These are phyloP conservation scores for Phtheirospermum japonicum DNA, from an alignment of 257 asterid species.

Conservation along the genomic window DNA sequence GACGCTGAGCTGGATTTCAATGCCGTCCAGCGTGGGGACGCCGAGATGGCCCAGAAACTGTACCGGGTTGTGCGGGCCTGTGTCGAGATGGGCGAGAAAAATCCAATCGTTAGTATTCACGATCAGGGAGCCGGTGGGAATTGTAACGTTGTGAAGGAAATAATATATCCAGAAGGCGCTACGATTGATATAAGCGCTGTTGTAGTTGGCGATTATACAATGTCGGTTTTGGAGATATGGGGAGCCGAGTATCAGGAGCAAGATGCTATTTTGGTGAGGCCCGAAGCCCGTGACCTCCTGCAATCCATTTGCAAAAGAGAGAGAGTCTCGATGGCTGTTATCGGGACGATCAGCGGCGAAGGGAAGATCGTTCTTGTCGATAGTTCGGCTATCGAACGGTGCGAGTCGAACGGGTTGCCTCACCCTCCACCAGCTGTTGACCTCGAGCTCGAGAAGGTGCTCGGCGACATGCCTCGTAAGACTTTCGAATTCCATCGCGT, in stretches of 20 bases:
- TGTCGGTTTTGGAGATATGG: slow-evolving; percentile 96
- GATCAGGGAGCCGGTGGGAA: slow-evolving; percentile 95
- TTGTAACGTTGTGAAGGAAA: slow-evolving; percentile 72
- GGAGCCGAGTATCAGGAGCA: slow-evolving; percentile 99
- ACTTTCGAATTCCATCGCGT: slow-evolving; percentile 70
- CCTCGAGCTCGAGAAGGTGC: slow-evolving; percentile 95
- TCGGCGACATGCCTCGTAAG: slow-evolving; percentile 96
- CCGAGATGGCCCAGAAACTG: slow-evolving; percentile 95
- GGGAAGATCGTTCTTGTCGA: slow-evolving; percentile 72
- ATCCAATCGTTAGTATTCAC: slow-evolving; percentile 86
- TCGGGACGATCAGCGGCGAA: slow-evolving; percentile 81
- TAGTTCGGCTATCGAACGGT: slow-evolving; percentile 49
- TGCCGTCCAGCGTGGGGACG: slow-evolving; percentile 86
- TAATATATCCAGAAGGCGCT: slow-evolving; percentile 77
- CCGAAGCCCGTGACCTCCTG: slow-evolving; percentile 64
- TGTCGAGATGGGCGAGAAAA: slow-evolving; percentile 80
- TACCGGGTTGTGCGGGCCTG: slow-evolving; percentile 92
- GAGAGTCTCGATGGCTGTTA: slow-evolving; percentile 88
- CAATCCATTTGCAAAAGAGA: slow-evolving; percentile 79
- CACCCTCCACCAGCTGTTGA: slow-evolving; percentile 86
- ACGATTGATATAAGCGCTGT: slow-evolving; percentile 81
- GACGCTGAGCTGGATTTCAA: slow-evolving; percentile 90
- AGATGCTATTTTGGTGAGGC: slow-evolving; percentile 90
- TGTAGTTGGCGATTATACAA: slow-evolving; percentile 86
- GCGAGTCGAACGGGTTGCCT: slow-evolving; percentile 54